Base-by-base conservation (phyloP, 768 basidiomycete genomes). In the Boletus huronensis region DNA sequence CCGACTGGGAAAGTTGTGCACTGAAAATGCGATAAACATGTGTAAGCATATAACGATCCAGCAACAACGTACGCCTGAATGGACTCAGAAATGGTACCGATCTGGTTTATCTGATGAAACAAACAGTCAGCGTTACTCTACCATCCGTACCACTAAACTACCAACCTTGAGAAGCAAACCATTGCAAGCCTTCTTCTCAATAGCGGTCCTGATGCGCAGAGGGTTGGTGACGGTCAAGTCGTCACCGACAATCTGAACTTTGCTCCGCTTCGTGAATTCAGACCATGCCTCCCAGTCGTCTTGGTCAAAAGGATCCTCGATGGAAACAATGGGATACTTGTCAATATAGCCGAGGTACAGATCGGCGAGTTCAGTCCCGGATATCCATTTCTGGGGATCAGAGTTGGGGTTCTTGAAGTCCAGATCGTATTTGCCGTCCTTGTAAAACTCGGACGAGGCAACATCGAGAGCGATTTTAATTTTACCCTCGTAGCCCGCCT, bases 381-480 rank as follows among this genome's bases (percentile, higher is more conserved):
- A 79, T 75, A 98, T 88, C 93, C 91, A 97, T 75, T 98, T 96
- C 77, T 85, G 87, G 41, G 90, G 83, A 77, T 99, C 96, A 48
- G 95, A 97, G 80, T 99, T 97, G 74, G 96, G 91, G 84, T 98
- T 98, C 84, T 99, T 94, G 83, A 93, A 94, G 80, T 98, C 94
- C 58, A 98, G 77, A 70, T 98, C 96, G 75, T 99, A 99, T 79
- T 98, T 98, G 65, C 95, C 96, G 6, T 98, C 94, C 85, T 97
- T 98, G 87, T 93, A 99, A 82, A 99, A 99, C 75, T 99, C 97
- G 73, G 96, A 98, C 2, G 95, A 97, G 52, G 97, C 97, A 61
- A 97, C 95, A 67, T 97, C 96, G 61, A 99, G 90, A 55, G 90
- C 96, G 72, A 99, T 98, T 77, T 98, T 91, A 77, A 99, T 87